Evolutionary conservation across 768 basidiomycete genomes (phyloP).

Genomic region (Suillus lakei): DNA sequence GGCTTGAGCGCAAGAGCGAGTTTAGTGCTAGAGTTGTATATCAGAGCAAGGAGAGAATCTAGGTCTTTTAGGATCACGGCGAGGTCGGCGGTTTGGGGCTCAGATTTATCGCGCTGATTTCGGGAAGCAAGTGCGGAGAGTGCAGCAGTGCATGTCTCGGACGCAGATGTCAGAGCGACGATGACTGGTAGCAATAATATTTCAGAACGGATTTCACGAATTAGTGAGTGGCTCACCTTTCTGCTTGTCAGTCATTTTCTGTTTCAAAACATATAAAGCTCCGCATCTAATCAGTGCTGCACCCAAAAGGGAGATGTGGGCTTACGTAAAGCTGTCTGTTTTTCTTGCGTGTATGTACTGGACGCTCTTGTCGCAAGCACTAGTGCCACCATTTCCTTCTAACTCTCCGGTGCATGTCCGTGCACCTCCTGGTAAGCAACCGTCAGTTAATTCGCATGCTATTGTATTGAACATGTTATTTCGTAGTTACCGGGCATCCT

Average conservation of each 20-base stretch:
- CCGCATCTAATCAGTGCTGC: neutral
- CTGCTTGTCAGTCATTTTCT: conserved; percentile 44
- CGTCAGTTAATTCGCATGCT: neutral
- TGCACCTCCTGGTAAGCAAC: conserved; percentile 17
- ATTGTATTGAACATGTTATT: neutral
- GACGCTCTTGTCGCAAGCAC: neutral
- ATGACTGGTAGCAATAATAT: conserved; percentile 14
- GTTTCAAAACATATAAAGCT: neutral
- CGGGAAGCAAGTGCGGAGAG: conserved; percentile 12
- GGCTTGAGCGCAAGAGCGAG: conserved; percentile 67
- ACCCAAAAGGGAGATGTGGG: neutral
- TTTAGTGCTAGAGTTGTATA: conserved; percentile 63
- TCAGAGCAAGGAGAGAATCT: conserved; percentile 57
- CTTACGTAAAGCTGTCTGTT: conserved; percentile 22
- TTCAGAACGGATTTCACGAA: conserved; percentile 1
- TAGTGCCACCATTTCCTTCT: neutral
- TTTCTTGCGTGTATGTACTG: conserved; percentile 11
- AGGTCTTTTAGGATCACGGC: conserved; percentile 57
- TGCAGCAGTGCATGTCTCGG: conserved; percentile 27
- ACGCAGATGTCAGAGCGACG: conserved; percentile 15
- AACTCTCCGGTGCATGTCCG: conserved; percentile 14
- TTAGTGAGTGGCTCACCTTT: conserved; percentile 33
- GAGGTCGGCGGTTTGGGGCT: conserved; percentile 30
- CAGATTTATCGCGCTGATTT: neutral
- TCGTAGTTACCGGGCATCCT: conserved; percentile 43